Evolutionary conservation across 352 stramenopile genomes (phyloP).

Genomic region (Globisporangium radiosum): DNA sequence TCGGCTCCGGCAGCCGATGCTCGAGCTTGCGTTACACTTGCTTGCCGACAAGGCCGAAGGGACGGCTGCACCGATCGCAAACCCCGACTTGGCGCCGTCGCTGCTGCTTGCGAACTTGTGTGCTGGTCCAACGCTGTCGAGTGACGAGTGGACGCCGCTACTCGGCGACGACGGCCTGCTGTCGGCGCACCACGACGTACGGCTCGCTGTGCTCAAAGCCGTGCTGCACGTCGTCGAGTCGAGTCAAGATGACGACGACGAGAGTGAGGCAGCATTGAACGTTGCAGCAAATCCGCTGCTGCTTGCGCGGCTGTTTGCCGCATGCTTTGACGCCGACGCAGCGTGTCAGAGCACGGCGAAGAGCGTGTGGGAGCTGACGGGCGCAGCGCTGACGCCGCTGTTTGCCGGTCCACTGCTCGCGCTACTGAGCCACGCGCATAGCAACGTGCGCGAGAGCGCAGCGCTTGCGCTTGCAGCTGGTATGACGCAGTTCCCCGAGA

Average conservation of each 20-base stretch:
- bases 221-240: conserved; percentile 49
- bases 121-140: conserved; percentile 45
- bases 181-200: conserved; percentile 45
- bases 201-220: conserved; percentile 51
- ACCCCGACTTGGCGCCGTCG: conserved; percentile 44
- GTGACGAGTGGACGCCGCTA: conserved; percentile 58
- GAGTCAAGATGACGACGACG: conserved; percentile 13
- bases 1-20: conserved; percentile 66
- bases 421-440: conserved; percentile 68
- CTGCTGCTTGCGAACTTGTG: conserved; percentile 57
- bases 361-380: conserved; percentile 52
- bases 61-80: conserved; percentile 52
- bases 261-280: conserved; percentile 9
- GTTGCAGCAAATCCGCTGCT: conserved; percentile 44
- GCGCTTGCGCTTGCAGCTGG: conserved; percentile 71
- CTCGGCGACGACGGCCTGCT: conserved; percentile 66
- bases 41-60: conserved; percentile 48
- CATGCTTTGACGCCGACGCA: conserved; percentile 58
- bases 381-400: conserved; percentile 39
- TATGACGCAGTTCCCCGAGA: conserved; percentile 76
- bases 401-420: conserved; percentile 60
- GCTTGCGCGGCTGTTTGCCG: conserved; percentile 52
- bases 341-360: conserved; percentile 55
- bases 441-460: conserved; percentile 73
- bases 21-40: conserved; percentile 60